Base-by-base conservation (phyloP, 1,139 yeast species). In the Yamadazyma epiphylla region DNA sequence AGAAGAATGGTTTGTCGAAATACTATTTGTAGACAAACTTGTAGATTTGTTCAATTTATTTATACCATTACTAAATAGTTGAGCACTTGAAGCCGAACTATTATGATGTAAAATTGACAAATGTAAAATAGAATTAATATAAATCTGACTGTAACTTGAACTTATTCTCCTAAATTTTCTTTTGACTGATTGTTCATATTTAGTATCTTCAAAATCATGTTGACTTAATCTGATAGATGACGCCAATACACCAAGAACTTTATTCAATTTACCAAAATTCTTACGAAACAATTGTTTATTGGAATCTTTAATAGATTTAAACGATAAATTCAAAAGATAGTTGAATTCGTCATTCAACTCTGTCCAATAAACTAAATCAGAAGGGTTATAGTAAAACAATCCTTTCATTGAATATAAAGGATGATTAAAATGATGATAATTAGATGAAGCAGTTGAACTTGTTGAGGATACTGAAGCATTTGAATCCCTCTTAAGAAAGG, bases 311-410 rank as follows among this genome's bases (percentile, higher is more conserved):
- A 81, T 53, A 1, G 80, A 69, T 31, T 69, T 72, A 30, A 66
- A 48, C 0, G 75, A 55, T 33, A 72, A 47, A 25, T 70, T 72
- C 22, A 78, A 53, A 24, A 73, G 58, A 36, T 62, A 64, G 8
- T 64, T 52, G 30, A 78, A 63, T 8, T 64, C 59, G 28, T 69
- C 70, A 27, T 64, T 57, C 22, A 79, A 49, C 12, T 68, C 73
- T 3, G 71, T 59, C 88, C 88, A 81, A 7, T 63, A 60, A n/a
- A 64, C 55, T 15, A 79, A 55, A 49, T 82, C 89, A 1, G 70
- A 54, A 5, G 75, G 67, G 34, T 76, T 77, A 30, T 64, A 63
- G 46, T 78, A 79, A 48, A 80, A 80, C 13, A 76, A 48, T 7
- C 57, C 56, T 5, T 63, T 60, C 45, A 60, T 50, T 6, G 66